Evolutionary conservation across 1,284 basidiomycete species (phyloP).

Genomic region (Papiliotrema terrestris): DNA sequence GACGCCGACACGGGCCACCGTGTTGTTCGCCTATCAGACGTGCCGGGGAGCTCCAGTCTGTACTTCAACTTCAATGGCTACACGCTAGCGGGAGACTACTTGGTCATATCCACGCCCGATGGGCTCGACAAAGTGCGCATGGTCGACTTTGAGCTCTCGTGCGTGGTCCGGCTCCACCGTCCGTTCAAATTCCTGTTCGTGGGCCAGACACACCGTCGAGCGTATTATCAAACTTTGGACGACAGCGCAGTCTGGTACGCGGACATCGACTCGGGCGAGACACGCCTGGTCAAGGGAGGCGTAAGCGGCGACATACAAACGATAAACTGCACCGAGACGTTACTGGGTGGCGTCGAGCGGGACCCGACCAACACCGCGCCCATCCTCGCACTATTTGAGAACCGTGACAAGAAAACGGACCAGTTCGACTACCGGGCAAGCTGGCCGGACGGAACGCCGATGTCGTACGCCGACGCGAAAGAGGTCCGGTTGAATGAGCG

Average conservation of each 20-base stretch:
- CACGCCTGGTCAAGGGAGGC: not conserved
- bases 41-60: conserved; percentile 1
- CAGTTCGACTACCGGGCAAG: conserved; percentile 18
- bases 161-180: conserved; percentile 8
- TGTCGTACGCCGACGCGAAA: conserved; percentile 25
- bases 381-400: conserved; percentile 4
- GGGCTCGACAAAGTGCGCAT: conserved; percentile 9
- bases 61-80: conserved; percentile 20
- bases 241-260: conserved; percentile 6
- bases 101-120: conserved; percentile 12
- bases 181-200: conserved; percentile 26
- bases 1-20: conserved; percentile 6
- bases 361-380: conserved; percentile 3
- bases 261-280: conserved; percentile 8
- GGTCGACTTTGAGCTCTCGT: not conserved
- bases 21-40: conserved; percentile 3
- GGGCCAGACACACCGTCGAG: conserved; percentile 6
- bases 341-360: conserved; percentile 14
- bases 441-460: conserved; percentile 20
- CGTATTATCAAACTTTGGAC: conserved; percentile 9
- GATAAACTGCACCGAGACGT: conserved; percentile 20
- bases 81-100: conserved; percentile 13
- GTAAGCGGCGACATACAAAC: conserved; percentile 15
- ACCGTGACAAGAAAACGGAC: conserved; percentile 13
- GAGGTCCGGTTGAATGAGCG: conserved; percentile 15